These are phyloP conservation scores for Cyclospora cayetanensis DNA, from an alignment of 169 alveolate species.

Conservation along the genomic window DNA sequence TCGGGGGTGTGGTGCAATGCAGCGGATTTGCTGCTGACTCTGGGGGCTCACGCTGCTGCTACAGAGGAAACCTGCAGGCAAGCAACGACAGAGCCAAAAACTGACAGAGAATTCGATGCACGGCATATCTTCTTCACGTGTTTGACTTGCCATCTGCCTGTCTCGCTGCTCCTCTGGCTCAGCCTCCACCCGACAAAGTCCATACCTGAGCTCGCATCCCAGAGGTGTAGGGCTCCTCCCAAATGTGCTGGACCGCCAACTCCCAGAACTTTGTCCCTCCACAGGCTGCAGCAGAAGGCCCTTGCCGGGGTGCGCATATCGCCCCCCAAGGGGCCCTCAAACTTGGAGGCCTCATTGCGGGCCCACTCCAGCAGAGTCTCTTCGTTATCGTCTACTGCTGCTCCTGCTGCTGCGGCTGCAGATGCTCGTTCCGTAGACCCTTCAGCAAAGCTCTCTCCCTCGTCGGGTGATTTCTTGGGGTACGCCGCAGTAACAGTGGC, in stretches of 20 bases:
- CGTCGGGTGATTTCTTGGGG: neutral
- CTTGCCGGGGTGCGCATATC: neutral
- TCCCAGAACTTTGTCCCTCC: conserved; percentile 69
- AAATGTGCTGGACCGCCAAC: conserved; percentile 67
- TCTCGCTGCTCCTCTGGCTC: too few relatives aligned
- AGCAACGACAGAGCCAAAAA: neutral
- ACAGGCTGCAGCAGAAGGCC: conserved; percentile 35
- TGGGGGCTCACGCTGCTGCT: neutral
- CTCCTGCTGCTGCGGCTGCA: neutral
- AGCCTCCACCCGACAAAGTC: too few relatives aligned
- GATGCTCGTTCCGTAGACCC: neutral
- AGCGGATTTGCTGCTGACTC: neutral
- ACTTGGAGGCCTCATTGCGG: neutral
- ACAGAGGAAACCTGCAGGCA: neutral
- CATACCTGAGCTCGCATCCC: conserved; percentile 65
- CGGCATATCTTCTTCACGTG: too few relatives aligned
- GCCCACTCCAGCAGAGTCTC: neutral
- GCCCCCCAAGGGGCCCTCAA: conserved; percentile 36
- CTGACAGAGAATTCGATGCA: too few relatives aligned
- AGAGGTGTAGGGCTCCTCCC: conserved; percentile 60
- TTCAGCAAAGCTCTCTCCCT: neutral
- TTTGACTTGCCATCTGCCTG: too few relatives aligned
- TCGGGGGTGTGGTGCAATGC: conserved; percentile 19
- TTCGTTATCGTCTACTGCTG: neutral
- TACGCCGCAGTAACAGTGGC: neutral